Conservation (phyloP, 129 eudicot species). For the Gnaphalium uliginosum region DNA sequence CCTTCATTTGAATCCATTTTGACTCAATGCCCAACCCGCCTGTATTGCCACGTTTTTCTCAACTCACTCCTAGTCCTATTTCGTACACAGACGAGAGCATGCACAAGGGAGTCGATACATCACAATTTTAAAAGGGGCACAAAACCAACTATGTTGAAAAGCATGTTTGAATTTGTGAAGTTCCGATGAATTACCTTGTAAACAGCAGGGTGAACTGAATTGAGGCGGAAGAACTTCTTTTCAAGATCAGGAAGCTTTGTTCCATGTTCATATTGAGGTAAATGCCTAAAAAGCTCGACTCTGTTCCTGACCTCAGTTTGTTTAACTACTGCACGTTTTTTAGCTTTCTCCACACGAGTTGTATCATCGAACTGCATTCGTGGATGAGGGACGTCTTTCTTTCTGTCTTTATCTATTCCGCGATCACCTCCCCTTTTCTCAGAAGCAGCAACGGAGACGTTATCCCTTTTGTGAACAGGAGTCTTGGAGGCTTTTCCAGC, state of each 20-base stretch:
- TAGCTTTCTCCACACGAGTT: slow-evolving; percentile 92
- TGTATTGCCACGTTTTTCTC: neutral
- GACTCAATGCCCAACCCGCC: neutral
- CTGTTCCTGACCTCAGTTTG: slow-evolving; percentile 86
- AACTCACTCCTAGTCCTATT: neutral
- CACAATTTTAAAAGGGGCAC: neutral
- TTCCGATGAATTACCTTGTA: slow-evolving; percentile 61
- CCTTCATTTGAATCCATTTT: neutral
- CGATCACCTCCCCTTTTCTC: slow-evolving; percentile 80
- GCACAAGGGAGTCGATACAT: neutral
- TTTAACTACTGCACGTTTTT: slow-evolving; percentile 89
- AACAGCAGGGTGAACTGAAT: slow-evolving; percentile 86
- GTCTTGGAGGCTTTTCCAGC: slow-evolving; percentile 52
- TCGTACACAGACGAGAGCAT: neutral
- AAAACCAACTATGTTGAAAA: neutral
- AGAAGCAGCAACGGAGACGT: slow-evolving; percentile 51
- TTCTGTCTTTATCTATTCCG: slow-evolving; percentile 74
- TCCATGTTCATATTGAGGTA: slow-evolving; percentile 98
- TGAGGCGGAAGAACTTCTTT: slow-evolving; percentile 74
- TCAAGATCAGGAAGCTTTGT: slow-evolving; percentile 87
- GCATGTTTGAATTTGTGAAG: neutral
- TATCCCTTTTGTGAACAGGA: slow-evolving; percentile 64
- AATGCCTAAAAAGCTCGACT: slow-evolving; percentile 90
- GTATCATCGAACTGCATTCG: slow-evolving; percentile 97
- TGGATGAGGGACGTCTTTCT: slow-evolving; percentile 95